Evolutionary conservation across 225 moss, liverwort and hornwort species (phyloP).

Genomic region (Bryoerythrophyllum caledonicum): DNA sequence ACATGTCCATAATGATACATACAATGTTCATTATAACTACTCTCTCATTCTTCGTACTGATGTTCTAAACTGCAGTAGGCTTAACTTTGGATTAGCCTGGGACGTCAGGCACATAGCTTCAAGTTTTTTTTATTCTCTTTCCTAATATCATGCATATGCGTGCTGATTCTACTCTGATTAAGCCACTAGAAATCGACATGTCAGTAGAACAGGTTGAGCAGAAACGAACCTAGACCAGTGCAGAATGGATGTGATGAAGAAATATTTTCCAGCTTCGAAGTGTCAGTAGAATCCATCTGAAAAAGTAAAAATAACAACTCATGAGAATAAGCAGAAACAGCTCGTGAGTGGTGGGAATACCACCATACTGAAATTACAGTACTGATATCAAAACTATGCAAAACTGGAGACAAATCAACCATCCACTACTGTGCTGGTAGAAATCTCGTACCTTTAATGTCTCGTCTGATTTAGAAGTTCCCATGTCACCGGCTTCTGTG

Average conservation of each 20-base stretch:
- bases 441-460: constrained; percentile 21
- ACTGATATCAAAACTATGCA: not conserved
- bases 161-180: constrained; percentile 20
- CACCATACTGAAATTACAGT: not conserved
- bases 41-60: constrained; percentile 13
- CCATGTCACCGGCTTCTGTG: constrained; percentile 18
- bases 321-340: constrained; percentile 15
- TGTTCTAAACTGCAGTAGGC: constrained; percentile 17
- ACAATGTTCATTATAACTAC: not conserved
- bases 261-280: constrained; percentile 14
- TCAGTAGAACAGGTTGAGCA: constrained; percentile 24
- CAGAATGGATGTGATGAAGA: constrained; percentile 29
- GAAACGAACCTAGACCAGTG: constrained; percentile 38
- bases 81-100: constrained; percentile 1
- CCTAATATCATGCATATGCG: constrained; percentile 1
- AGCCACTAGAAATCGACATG: not conserved
- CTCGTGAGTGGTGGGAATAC: not conserved
- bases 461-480: constrained; percentile 21
- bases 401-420: constrained; percentile 4
- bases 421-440: not conserved
- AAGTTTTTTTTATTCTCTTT: no score
- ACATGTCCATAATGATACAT: not conserved
- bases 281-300: constrained; percentile 22
- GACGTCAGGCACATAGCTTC: constrained; percentile 15
- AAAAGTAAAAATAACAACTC: not conserved